Evolutionary conservation across 106 monocot species (phyloP), one percentile per base, ranked within the genome.

Genomic region (Dactylorhiza incarnata): DNA sequence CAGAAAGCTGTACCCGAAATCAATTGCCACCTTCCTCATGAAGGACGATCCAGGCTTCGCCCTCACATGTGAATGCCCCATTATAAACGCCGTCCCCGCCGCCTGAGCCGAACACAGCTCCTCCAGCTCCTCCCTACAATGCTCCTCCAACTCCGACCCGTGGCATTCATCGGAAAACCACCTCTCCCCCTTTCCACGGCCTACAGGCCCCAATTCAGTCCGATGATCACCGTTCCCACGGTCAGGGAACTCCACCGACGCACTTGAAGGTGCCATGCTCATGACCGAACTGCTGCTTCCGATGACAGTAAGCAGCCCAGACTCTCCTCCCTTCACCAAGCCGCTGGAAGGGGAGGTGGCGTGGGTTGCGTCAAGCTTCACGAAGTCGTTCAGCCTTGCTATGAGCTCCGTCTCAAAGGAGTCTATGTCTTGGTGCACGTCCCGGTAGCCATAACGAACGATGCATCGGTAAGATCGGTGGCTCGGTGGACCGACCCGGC

Each of bases 391-490:
- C 0, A 90, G 71, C 56, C 83, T 83, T 29, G 73, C 53, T 16
- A 87, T 73, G 14, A 90, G 90, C 76, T 90, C 83, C 1, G 78
- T 54, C 46, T 90, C 90, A 22, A 90, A 87, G 2, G 83, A 83
- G 62, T 85, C 77, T 0, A 81, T 47, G n/a, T 90, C 85, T 58
- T 87, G 85, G 49, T 87, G 90, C 10, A 90, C 85, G 7, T 90
- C 87, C 26, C 81, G 85, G 68, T 87, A 90, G 26, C 90, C 90
- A 47, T 90, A 90, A 1, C 90, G 83, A 15, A 85, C 90, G 24
- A 87, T 90, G 83, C 90, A 90, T 1, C 90, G 82, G 77, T 87
- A 90, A 25, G 83, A 85, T 10, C 87, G 80, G 48, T 84, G 84
- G 46, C 75, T 74, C 2, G 80, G 73, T 3, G 87, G 90, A 0